A percentile compares a stretch with the other conserved stretches of the same genome.
Evolutionary conservation across 352 stramenopile species (phyloP).

Genomic region (Phytophthora chlamydospora): DNA sequence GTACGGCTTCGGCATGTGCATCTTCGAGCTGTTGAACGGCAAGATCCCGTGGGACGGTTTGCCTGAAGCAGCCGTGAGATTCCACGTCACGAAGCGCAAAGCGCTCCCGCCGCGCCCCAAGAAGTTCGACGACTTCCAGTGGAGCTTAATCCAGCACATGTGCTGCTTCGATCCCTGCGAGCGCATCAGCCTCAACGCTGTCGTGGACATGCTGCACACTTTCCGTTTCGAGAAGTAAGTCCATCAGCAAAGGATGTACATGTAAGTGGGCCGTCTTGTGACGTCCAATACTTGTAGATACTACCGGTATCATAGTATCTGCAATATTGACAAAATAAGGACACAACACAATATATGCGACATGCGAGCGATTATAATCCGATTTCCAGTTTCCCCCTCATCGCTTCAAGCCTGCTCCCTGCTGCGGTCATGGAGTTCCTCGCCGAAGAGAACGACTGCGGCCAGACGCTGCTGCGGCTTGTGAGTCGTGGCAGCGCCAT

Average conservation of each 20-base stretch:
- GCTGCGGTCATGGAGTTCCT: slow-evolving; percentile 80
- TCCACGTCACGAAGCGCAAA: slow-evolving; percentile 32
- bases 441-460: slow-evolving; percentile 94
- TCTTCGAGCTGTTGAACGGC: slow-evolving; percentile 37
- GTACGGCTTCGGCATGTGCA: slow-evolving; percentile 43
- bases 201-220: slow-evolving; percentile 34
- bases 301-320: too few species aligned
- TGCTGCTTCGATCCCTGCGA: slow-evolving; percentile 29
- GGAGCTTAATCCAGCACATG: slow-evolving; percentile 41
- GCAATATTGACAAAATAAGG: too few species aligned
- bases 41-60: slow-evolving; percentile 31
- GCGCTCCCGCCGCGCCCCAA: slow-evolving; percentile 21
- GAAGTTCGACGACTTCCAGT: slow-evolving; percentile 25
- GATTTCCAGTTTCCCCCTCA: slow-evolving; percentile 3
- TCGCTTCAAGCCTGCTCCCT: slow-evolving; percentile 25
- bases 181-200: slow-evolving; percentile 24
- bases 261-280: too few species aligned
- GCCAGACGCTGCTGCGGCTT: slow-evolving; percentile 93
- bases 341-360: too few species aligned
- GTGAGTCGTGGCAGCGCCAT: slow-evolving; percentile 92
- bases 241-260: too few species aligned
- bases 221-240: slow-evolving; percentile 23
- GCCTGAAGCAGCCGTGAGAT: slow-evolving; percentile 33
- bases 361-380: too few species aligned
- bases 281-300: too few species aligned